Conservation (phyloP, 805 yeast genomes). For the Metschnikowia cubensis region DNA sequence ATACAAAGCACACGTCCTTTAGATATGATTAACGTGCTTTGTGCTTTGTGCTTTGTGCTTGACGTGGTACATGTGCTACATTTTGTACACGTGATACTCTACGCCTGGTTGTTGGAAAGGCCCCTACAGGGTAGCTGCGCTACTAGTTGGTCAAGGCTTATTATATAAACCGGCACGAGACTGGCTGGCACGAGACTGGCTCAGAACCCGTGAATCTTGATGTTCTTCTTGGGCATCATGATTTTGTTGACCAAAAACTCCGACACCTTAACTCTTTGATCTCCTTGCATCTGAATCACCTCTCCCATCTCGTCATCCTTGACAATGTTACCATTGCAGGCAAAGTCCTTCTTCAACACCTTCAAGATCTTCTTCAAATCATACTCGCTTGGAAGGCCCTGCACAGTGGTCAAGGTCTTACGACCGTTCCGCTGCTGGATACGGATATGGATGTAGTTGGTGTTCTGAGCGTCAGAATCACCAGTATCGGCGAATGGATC, state of each 20-base stretch:
- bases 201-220: conserved; percentile 97
- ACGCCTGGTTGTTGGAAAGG: too few relatives aligned
- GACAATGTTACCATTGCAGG: conserved; percentile 97
- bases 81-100: too few relatives aligned
- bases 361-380: conserved; percentile 91
- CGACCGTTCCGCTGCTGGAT: conserved; percentile 99
- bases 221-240: conserved; percentile 89
- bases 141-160: conserved; percentile 1
- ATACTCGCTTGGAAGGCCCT: conserved; percentile 93
- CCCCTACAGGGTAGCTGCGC: neutral
- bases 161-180: neutral
- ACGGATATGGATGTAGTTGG: conserved; percentile 95
- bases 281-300: conserved; percentile 97
- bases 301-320: conserved; percentile 95
- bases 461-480: conserved; percentile 96
- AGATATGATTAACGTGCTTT: too few relatives aligned
- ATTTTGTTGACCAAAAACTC: conserved; percentile 86
- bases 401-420: conserved; percentile 96
- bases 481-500: conserved; percentile 99
- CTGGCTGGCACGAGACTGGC: conserved; percentile 15
- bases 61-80: too few relatives aligned
- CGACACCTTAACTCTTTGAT: conserved; percentile 93
- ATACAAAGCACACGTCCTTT: too few relatives aligned
- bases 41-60: too few relatives aligned
- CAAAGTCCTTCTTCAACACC: conserved; percentile 95